Evolutionary conservation across 2,329 filamentous ascomycete species (phyloP).

Genomic region (Sporothrix globosa): DNA sequence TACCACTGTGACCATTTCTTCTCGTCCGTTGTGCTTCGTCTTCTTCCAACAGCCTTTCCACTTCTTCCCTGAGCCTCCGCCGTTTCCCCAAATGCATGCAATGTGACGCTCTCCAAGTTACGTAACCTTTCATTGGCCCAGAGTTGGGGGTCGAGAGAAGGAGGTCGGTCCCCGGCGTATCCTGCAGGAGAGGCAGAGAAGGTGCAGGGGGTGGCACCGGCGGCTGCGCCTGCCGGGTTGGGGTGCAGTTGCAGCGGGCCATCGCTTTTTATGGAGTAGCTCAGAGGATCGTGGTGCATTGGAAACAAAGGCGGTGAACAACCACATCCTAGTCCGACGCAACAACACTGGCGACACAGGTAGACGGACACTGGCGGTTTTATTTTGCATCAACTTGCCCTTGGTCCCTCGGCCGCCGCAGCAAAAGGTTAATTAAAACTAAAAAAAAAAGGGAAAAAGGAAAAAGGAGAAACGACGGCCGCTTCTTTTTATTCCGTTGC

Average conservation of each 20-base stretch:
- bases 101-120: slow-evolving; percentile 26
- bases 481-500: too few relatives aligned
- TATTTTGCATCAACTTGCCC: neutral
- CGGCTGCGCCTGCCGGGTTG: slow-evolving; percentile 15
- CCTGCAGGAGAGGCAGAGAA: neutral
- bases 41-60: too few relatives aligned
- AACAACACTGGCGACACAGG: neutral
- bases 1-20: neutral
- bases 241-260: slow-evolving; percentile 18
- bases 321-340: neutral
- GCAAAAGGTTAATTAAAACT: too few relatives aligned
- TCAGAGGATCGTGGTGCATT: neutral
- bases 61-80: too few relatives aligned
- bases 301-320: slow-evolving; percentile 23
- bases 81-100: slow-evolving; percentile 23
- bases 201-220: slow-evolving; percentile 15
- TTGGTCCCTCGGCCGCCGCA: too few relatives aligned
- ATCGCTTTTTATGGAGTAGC: slow-evolving; percentile 17
- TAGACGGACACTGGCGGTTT: too few relatives aligned
- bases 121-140: slow-evolving; percentile 11
- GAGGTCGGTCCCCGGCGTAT: neutral
- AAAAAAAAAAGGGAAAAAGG: too few relatives aligned
- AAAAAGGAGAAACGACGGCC: too few relatives aligned
- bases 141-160: neutral
- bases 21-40: neutral